These are phyloP conservation scores for Trifolium subterraneum DNA, from an alignment of 306 rosid genomes.

Conservation along the genomic window DNA sequence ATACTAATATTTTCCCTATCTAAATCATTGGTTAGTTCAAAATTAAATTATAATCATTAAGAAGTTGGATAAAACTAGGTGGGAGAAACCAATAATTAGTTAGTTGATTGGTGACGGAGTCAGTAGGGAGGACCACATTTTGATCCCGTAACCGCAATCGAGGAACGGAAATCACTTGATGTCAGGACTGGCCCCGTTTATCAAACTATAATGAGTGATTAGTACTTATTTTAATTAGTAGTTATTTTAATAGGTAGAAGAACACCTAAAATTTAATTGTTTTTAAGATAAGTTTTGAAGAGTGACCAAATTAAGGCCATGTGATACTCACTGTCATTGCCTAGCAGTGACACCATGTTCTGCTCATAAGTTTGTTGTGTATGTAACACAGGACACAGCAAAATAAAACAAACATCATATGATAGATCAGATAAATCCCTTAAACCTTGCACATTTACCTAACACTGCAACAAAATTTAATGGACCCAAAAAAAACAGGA, in stretches of 20 bases:
- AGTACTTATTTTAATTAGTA: neutral
- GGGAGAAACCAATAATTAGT: too few relatives aligned
- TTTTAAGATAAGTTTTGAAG: neutral
- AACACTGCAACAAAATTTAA: conserved; percentile 41
- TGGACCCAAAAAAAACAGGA: conserved; percentile 26
- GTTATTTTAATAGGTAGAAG: neutral
- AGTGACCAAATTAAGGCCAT: conserved; percentile 28
- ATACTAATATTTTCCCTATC: neutral
- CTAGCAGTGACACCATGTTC: conserved; percentile 32
- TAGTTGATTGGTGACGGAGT: too few relatives aligned
- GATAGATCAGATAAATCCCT: conserved; percentile 30
- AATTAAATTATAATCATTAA: too few relatives aligned
- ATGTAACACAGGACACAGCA: conserved; percentile 16
- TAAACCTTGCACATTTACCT: conserved; percentile 48
- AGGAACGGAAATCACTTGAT: too few relatives aligned
- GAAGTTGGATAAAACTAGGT: neutral
- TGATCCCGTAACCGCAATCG: too few relatives aligned
- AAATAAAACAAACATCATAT: conserved; percentile 38
- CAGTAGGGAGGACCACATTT: too few relatives aligned
- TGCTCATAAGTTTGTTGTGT: conserved; percentile 19
- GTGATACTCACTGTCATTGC: conserved; percentile 33
- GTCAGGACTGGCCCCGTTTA: too few relatives aligned
- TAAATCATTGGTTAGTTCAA: neutral
- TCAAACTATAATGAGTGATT: neutral
- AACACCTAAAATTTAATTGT: neutral